phyloP scores from a whole-genome alignment of 2,329 filamentous ascomycete genomes.

The Diplodia intermedia region DNA sequence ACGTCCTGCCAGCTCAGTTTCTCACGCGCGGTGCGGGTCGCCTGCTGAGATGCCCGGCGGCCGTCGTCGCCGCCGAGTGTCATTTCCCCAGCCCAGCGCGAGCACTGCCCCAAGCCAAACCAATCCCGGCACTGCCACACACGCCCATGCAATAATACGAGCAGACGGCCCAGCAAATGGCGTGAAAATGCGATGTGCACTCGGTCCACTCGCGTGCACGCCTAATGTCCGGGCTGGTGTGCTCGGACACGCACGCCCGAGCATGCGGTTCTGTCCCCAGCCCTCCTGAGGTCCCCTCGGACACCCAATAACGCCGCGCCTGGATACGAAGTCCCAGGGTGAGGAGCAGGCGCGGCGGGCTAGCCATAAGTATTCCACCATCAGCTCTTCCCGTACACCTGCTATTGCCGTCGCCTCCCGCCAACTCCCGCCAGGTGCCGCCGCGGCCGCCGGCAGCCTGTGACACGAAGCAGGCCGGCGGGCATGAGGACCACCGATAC shows the following conservation, averaged over 20 bases:
- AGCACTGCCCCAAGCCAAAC: slow-evolving; percentile 19
- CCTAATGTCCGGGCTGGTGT: slow-evolving; percentile 23
- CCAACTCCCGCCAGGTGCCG: not conserved
- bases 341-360: not conserved
- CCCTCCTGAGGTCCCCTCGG: slow-evolving; percentile 1
- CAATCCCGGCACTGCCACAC: slow-evolving; percentile 30
- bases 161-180: slow-evolving; percentile 22
- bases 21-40: slow-evolving; percentile 11
- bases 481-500: slow-evolving; percentile 22
- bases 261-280: not conserved
- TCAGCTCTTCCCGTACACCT: not conserved
- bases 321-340: slow-evolving; percentile 1
- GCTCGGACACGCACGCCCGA: slow-evolving; percentile 15
- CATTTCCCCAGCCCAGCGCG: slow-evolving; percentile 28
- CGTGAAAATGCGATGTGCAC: slow-evolving; percentile 30
- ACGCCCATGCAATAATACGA: slow-evolving; percentile 7
- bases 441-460: not conserved
- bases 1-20: slow-evolving; percentile 4
- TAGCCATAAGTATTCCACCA: slow-evolving; percentile 19
- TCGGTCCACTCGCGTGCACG: slow-evolving; percentile 25
- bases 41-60: slow-evolving; percentile 7
- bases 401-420: not conserved
- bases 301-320: not conserved
- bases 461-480: not conserved
- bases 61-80: slow-evolving; percentile 6